Evolutionary conservation across 345 rosid genomes (phyloP), one percentile per base, ranked within the genome.

Genomic region (Cardamine occulta): DNA sequence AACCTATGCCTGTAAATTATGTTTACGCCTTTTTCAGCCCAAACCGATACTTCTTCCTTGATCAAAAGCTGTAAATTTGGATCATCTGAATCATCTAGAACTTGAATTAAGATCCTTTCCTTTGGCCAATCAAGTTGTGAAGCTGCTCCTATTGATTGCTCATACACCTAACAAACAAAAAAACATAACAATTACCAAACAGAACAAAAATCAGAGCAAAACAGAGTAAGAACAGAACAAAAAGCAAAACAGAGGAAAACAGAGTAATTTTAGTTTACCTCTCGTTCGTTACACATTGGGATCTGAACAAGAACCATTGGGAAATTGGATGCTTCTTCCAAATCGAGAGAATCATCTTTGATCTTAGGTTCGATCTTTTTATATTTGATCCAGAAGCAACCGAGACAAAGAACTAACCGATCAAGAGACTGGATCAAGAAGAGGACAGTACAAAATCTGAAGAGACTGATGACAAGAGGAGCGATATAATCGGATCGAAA

Each of bases 271-370:
- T 5, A 63, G 48, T 24, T 9, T 78, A 89, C 97, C 95, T 93
- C 98, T 80, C 88, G 79, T 59, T 93, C 98, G 64, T 93, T 93
- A 87, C 97, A 90, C 98, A 93, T 93, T 11, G 98, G 98, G 80
- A 93, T 93, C 88, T 93, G 98, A 79, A 93, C 86, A 72, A 93
- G 91, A 65, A 93, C 97, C 96, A 85, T 93, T 4, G 98, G 98
- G 72, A 86, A 88, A 66, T 65, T 80, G 7, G 84, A 79, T 12
- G 82, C 69, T 49, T 93, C 90, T 75, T 93, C 96, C 4, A 85
- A 35, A 64, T 90, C 95, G 68, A 62, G 71, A 49, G 70, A 82
- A 3, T 81, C 90, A 0, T 52, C 91, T 17, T 80, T 80, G 15
- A 89, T 74, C 77, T 51, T 70, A 1, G 98, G 97, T 74, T 89